Evolutionary conservation across 1,284 basidiomycete genomes (phyloP), one percentile per base, ranked within the genome.

Genomic region (Irpex sp.): DNA sequence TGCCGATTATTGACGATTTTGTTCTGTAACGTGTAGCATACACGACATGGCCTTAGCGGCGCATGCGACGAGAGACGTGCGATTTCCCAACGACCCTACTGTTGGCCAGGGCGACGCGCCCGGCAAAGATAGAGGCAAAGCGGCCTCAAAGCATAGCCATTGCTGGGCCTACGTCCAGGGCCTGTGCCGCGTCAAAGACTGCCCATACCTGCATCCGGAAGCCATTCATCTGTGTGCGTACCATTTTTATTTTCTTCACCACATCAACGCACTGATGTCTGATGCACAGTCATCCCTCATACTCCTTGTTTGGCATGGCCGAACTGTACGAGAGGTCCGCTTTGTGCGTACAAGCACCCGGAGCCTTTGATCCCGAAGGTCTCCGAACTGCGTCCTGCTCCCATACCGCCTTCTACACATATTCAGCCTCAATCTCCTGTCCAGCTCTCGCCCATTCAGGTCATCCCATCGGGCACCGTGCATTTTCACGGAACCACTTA

Each of bases 81-180:
- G 69, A 31, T 69, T 69, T 58, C 58, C 64, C 43, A 58, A 50
- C 46, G 37, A 35, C 15, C 33, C 49, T 33, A 51, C 49, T 17
- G 8, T 51, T 51, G 49, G 49, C 17, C 49, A 51, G 17, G 49
- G 49, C 21, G 49, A 51, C 8, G 11, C 49, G 63, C 11, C 19
- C 43, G 26, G 47, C 46, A 21, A 63, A 57, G 35, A 64, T 39
- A 35, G 11, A 21, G 55, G 60, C 46, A 59, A 68, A 51, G 67
- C 65, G 43, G 65, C 69, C 59, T 69, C 63, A 56, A 74, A 72
- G 60, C 72, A 73, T 36, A 73, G 72, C 49, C 78, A 80, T 64
- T 80, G 78, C 60, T 80, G 79, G 79, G 71, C 77, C 2, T 76
- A 74, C 64, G 71, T 78, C 2, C 79, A 80, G 63, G 76, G 76